Percentiles rank a stretch among this genome's conserved stretches.
Conservation (phyloP, 106 monocot species). For the Dendrobium catenatum region DNA sequence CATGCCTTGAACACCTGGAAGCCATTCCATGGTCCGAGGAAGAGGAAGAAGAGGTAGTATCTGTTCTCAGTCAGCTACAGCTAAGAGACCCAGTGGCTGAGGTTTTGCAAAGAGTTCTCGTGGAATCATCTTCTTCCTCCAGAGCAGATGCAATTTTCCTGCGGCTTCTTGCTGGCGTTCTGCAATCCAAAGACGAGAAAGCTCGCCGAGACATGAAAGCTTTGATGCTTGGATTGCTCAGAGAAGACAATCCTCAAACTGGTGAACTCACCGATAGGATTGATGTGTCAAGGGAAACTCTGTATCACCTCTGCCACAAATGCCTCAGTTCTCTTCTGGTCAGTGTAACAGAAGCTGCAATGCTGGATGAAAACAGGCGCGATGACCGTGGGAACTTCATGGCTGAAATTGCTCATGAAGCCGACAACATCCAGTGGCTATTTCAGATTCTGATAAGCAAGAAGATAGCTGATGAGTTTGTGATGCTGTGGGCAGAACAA, state of each 20-base stretch:
- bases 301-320: slow-evolving; percentile 34
- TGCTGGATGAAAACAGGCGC: slow-evolving; percentile 9
- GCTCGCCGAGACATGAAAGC: slow-evolving; percentile 51
- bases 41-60: slow-evolving; percentile 40
- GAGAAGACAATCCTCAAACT: slow-evolving; percentile 13
- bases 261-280: not conserved
- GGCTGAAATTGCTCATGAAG: slow-evolving; percentile 24
- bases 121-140: slow-evolving; percentile 26
- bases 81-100: slow-evolving; percentile 9
- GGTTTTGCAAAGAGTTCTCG: slow-evolving; percentile 35
- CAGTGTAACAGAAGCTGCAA: slow-evolving; percentile 22
- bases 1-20: slow-evolving; percentile 59
- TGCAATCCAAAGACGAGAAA: slow-evolving; percentile 54
- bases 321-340: slow-evolving; percentile 25
- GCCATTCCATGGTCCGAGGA: slow-evolving; percentile 53
- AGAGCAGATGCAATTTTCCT: slow-evolving; percentile 22
- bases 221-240: slow-evolving; percentile 27
- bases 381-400: slow-evolving; percentile 17
- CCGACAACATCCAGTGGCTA: slow-evolving; percentile 30
- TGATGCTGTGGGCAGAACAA: slow-evolving; percentile 43
- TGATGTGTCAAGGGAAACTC: slow-evolving; percentile 24
- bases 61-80: slow-evolving; percentile 23
- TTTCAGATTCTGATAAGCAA: slow-evolving; percentile 32
- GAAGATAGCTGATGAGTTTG: slow-evolving; percentile 35
- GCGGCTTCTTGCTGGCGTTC: slow-evolving; percentile 27